Conservation (phyloP, 345 rosid species). For the Physaria fendleri region DNA sequence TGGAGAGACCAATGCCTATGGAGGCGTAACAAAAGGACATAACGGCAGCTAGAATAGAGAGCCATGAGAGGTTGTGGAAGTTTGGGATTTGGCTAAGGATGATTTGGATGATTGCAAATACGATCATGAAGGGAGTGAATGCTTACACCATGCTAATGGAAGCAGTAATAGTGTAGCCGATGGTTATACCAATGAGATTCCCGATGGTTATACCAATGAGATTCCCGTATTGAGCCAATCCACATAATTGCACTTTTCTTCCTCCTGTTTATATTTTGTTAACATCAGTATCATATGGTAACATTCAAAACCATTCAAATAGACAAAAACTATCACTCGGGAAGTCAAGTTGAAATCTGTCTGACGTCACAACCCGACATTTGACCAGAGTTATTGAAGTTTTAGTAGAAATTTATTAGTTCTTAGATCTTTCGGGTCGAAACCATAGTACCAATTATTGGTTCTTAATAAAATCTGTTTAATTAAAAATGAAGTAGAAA, state of each 20-base stretch:
- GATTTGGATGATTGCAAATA: constrained; percentile 63
- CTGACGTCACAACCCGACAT: neutral
- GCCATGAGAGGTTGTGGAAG: constrained; percentile 85
- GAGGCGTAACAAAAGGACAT: constrained; percentile 82
- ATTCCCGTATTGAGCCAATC: constrained; percentile 71
- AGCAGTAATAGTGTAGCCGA: constrained; percentile 91
- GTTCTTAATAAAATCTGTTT: neutral
- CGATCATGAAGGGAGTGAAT: constrained; percentile 57
- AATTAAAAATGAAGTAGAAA: neutral
- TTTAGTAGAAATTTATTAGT: no score
- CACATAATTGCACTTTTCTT: constrained; percentile 52
- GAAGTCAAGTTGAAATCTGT: constrained; percentile 6
- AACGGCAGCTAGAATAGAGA: constrained; percentile 71
- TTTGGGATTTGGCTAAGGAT: constrained; percentile 78
- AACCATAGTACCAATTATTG: neutral
- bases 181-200: constrained; percentile 56
- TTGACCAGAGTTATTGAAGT: neutral
- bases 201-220: constrained; percentile 54
- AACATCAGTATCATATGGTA: neutral
- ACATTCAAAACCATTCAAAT: neutral
- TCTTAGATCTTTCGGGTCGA: neutral
- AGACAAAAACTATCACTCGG: neutral
- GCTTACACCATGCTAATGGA: constrained; percentile 94
- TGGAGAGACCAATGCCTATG: constrained; percentile 72
- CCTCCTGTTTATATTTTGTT: constrained; percentile 46